Evolutionary conservation across 2,329 filamentous ascomycete species (phyloP).

Genomic region (Immersiporthe knoxdaviesiana): DNA sequence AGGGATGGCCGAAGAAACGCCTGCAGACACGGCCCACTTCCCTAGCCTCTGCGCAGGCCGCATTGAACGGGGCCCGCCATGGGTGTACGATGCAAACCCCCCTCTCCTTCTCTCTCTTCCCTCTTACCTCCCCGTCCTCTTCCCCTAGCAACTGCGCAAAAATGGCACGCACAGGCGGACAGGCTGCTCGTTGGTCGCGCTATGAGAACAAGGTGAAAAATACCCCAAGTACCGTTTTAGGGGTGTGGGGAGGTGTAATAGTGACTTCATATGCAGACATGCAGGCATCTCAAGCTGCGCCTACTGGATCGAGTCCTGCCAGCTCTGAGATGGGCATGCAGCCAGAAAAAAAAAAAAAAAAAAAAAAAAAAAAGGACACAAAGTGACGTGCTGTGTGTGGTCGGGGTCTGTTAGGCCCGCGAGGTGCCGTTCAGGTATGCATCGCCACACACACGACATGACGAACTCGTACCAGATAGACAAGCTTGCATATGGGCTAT

Average conservation of each 20-base stretch:
- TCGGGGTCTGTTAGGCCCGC: background rate
- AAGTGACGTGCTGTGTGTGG: constrained; percentile 10
- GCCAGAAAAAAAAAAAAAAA: no score
- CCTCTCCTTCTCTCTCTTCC: no score
- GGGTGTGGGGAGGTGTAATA: no score
- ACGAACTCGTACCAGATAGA: no score
- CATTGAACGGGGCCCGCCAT: constrained; percentile 25
- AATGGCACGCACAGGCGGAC: constrained; percentile 16
- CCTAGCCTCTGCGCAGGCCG: constrained; percentile 28
- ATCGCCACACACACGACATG: no score
- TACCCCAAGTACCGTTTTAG: background rate
- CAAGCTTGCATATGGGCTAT: background rate
- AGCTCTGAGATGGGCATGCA: constrained; percentile 3
- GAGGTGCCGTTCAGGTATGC: background rate
- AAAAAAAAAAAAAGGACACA: no score
- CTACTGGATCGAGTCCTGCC: constrained; percentile 11
- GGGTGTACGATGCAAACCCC: constrained; percentile 16
- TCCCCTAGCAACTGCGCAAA: constrained; percentile 13
- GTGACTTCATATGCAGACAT: constrained; percentile 12
- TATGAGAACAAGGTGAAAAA: background rate
- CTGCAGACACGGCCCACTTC: constrained; percentile 29
- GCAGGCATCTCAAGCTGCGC: constrained; percentile 14
- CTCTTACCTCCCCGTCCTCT: background rate
- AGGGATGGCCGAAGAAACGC: constrained; percentile 22
- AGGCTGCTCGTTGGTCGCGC: constrained; percentile 21